Conservation (phyloP, 1,284 basidiomycete species). For the Austroboletus novae-zelandiae region DNA sequence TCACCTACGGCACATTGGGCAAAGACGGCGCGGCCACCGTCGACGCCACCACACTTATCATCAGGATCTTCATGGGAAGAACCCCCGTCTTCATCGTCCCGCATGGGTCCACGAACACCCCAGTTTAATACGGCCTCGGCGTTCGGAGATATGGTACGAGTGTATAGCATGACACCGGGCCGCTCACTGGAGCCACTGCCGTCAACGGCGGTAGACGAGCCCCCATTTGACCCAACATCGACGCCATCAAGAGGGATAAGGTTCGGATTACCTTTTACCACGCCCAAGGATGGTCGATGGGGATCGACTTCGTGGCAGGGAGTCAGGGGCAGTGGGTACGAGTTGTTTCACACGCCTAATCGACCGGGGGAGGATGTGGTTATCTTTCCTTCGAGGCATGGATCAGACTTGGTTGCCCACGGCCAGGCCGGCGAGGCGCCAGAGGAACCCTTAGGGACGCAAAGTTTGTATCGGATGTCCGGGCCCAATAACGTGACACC, state of each 20-base stretch:
- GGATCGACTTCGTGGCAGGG: slow-evolving; percentile 23
- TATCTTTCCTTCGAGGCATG: slow-evolving; percentile 8
- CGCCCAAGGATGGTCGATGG: slow-evolving; percentile 55
- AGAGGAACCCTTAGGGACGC: slow-evolving; percentile 17
- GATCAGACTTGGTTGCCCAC: slow-evolving; percentile 7
- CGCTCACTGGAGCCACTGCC: slow-evolving; percentile 33
- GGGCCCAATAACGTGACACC: slow-evolving; percentile 25
- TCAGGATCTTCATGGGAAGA: slow-evolving; percentile 50
- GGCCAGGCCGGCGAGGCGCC: slow-evolving; percentile 17
- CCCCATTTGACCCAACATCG: slow-evolving; percentile 68
- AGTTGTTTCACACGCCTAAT: slow-evolving; percentile 51
- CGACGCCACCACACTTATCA: slow-evolving; percentile 45
- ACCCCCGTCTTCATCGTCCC: slow-evolving; percentile 32
- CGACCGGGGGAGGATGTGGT: slow-evolving; percentile 16
- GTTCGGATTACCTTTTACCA: slow-evolving; percentile 53
- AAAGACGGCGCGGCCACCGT: slow-evolving; percentile 36
- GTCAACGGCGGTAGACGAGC: slow-evolving; percentile 41
- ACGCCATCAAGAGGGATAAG: slow-evolving; percentile 70
- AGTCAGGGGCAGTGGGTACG: slow-evolving; percentile 34
- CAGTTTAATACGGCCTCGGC: slow-evolving; percentile 35
- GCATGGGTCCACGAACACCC: slow-evolving; percentile 50
- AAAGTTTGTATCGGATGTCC: slow-evolving; percentile 9
- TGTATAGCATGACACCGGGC: slow-evolving; percentile 44
- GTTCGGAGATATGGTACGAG: slow-evolving; percentile 38
- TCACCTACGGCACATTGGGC: slow-evolving; percentile 51